phyloP scores from a whole-genome alignment of 148 eudicot genomes.

The Arbutus unedo region DNA sequence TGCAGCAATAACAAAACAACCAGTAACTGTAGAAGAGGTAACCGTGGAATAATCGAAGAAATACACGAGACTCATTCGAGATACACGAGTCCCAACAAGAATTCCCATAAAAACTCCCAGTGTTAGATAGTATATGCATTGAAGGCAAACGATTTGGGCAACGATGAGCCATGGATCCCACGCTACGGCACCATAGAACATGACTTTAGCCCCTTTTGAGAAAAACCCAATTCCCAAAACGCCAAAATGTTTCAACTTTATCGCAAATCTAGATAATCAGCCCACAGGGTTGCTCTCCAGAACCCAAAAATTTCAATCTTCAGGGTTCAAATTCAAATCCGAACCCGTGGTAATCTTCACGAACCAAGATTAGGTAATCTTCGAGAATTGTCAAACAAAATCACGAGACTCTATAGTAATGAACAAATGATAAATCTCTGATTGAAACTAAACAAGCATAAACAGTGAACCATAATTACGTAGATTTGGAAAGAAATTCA shows the following conservation, averaged over 20 bases:
- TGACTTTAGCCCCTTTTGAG: constrained; percentile 30
- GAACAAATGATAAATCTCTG: not conserved
- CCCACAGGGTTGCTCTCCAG: not conserved
- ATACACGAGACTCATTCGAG: constrained; percentile 73
- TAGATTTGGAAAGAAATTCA: not conserved
- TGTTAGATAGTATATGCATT: constrained; percentile 74
- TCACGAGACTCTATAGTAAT: not conserved
- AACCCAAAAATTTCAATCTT: not conserved
- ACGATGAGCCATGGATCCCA: constrained; percentile 99
- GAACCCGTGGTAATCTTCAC: not conserved
- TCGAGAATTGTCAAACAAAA: not conserved
- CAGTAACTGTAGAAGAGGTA: constrained; percentile 68
- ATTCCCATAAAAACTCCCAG: constrained; percentile 61
- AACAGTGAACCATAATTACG: not conserved
- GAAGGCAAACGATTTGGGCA: constrained; percentile 89
- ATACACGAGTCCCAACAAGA: constrained; percentile 82
- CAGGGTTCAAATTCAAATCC: not conserved
- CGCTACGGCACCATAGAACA: constrained; percentile 95
- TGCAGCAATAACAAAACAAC: constrained; percentile 84
- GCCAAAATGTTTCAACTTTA: not conserved
- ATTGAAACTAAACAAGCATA: not conserved
- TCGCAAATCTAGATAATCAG: not conserved
- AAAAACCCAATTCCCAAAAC: not conserved
- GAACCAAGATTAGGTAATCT: not conserved
- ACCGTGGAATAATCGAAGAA: constrained; percentile 89